A percentile compares a stretch with the other conserved stretches of the same genome.
phyloP scores from a whole-genome alignment of 805 yeast genomes.

The Candida koratica region DNA sequence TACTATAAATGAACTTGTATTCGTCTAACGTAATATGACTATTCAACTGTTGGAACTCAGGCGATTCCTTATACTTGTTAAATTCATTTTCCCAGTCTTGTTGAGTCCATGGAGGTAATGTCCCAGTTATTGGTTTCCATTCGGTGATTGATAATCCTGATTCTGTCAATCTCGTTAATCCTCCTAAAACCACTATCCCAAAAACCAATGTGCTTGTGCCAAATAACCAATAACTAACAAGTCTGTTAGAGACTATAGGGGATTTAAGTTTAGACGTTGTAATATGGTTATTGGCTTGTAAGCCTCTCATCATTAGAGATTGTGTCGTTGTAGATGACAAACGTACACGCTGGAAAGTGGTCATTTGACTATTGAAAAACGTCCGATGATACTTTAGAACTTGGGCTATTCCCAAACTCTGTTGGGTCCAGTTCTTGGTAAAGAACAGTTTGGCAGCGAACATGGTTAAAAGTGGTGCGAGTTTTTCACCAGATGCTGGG shows the following conservation, averaged over 20 bases:
- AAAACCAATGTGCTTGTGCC: slow-evolving; percentile 87
- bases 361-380: no score
- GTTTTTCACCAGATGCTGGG: slow-evolving; percentile 1
- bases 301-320: not conserved
- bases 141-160: slow-evolving; percentile 95
- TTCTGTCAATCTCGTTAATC: slow-evolving; percentile 91
- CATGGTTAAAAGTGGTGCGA: slow-evolving; percentile 21
- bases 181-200: slow-evolving; percentile 95
- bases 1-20: slow-evolving; percentile 87
- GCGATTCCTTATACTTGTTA: slow-evolving; percentile 73
- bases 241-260: slow-evolving; percentile 18
- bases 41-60: slow-evolving; percentile 87
- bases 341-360: no score
- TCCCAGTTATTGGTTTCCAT: slow-evolving; percentile 97
- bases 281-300: not conserved
- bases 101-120: slow-evolving; percentile 81
- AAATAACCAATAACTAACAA: slow-evolving; percentile 82
- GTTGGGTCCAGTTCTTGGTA: slow-evolving; percentile 48
- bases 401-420: slow-evolving; percentile 19
- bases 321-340: not conserved
- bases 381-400: slow-evolving; percentile 10
- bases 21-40: slow-evolving; percentile 87
- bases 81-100: slow-evolving; percentile 86
- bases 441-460: slow-evolving; percentile 57
- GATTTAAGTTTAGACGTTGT: no score